Base-by-base conservation (phyloP, 1,284 basidiomycete genomes). In the Stereum hirsutum region DNA sequence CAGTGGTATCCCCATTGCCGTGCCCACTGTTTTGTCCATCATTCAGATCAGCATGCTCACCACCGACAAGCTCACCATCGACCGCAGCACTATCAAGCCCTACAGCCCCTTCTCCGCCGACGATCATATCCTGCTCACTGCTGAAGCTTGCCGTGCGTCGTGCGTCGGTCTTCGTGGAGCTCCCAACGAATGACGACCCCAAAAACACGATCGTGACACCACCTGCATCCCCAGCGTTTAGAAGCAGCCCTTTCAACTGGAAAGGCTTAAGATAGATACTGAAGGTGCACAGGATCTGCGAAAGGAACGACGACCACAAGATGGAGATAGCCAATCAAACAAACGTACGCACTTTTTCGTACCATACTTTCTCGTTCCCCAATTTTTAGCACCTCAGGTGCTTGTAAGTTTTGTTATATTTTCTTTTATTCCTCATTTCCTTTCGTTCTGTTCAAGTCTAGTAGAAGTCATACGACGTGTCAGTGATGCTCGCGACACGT, bases 181-280 rank as follows among this genome's bases (percentile, higher is more conserved):
- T 27, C 91, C 88, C 54, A 88, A 96, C 52, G 86, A 94, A 43
- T 69, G 75, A 47, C 85, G 90, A 45, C 72, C 95, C 46, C 80
- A 82, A 44, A 85, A 91, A 62, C 57, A 79, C 5, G 39, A 64
- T 34, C 75, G 76, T 50, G 92, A 94, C 48, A 93, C 92, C 54
- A 77, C 76, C 46, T 93, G 93, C 42, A 96, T 98, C 72, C 91
- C 89, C 64, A 81, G 97, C 45, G 74, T 97, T 60, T 92, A 98
- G 69, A 98, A 98, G 79, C 97, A 95, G 75, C 93, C 95, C 17
- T 98, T 98, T 81, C 95, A 98, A 77, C 94, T 94, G 46, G 91
- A n/a, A n/a, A n/a, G n/a, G n/a, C n/a, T n/a, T n/a, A n/a, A n/a
- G n/a, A n/a, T n/a, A n/a, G n/a, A n/a, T n/a, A n/a, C n/a, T n/a